Conservation (phyloP, 805 yeast species). For the Ogataea sp. region DNA sequence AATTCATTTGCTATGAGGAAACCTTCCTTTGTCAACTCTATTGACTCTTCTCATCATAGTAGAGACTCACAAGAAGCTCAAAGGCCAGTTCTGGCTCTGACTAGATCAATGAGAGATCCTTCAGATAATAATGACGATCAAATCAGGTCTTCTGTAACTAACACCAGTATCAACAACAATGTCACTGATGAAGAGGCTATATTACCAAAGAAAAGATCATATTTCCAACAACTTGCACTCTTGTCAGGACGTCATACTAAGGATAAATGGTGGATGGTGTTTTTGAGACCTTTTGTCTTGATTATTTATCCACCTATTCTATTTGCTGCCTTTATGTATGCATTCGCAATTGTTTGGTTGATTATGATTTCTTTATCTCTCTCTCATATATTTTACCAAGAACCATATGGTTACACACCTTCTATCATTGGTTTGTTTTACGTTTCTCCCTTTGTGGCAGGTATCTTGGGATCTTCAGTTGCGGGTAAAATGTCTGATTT, state of each 20-base stretch:
- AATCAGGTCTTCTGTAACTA: background rate
- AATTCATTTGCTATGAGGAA: constrained; percentile 4
- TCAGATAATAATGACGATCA: background rate
- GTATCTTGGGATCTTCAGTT: constrained; percentile 44
- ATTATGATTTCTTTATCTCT: constrained; percentile 53
- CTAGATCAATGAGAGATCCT: background rate
- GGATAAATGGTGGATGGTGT: constrained; percentile 49
- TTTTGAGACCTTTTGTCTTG: constrained; percentile 45
- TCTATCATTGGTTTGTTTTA: constrained; percentile 46
- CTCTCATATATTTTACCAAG: constrained; percentile 36
- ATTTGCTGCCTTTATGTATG: constrained; percentile 43
- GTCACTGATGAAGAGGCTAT: background rate
- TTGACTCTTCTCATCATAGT: background rate
- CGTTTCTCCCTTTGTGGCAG: constrained; percentile 49
- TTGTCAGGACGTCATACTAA: constrained; percentile 40
- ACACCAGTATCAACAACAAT: background rate
- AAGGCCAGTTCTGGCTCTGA: background rate
- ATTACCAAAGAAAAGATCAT: constrained; percentile 11
- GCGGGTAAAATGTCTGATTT: constrained; percentile 46
- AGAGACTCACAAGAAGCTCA: background rate
- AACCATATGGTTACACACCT: constrained; percentile 37
- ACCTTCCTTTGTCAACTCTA: background rate
- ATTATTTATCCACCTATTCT: constrained; percentile 41
- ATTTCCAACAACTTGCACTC: constrained; percentile 28
- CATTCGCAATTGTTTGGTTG: constrained; percentile 56